Evolutionary conservation across 192 early-diverging fungal species (phyloP), one percentile per base, ranked within the genome.

Genomic region (Powellomyces hirtus): DNA sequence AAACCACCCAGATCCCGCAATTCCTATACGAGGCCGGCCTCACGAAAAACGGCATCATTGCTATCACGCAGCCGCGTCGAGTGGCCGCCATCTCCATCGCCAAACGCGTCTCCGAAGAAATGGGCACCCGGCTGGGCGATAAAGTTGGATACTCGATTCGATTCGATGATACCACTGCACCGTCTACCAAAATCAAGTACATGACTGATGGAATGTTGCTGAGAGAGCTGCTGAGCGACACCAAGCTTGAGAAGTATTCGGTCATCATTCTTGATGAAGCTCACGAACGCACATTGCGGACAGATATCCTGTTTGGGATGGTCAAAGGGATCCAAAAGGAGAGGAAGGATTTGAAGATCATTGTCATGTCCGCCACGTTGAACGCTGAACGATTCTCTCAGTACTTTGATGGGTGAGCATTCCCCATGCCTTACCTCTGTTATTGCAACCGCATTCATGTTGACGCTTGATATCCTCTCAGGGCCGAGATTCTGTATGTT

Each of bases 151-250:
- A 98, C 73, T 91, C 90, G 0, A 92, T 99, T 56, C 88, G 97
- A 59, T 99, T 99, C 72, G 93, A 98, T 44, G 93, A 97, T 70
- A 88, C 79, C n/a, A 92, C 94, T 1, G 89, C 86, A 16, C 70
- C 83, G 14, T 44, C 66, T 30, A 98, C 97, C 0, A 72, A 87
- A 59, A 88, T 99, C 56, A 94, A 94, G 75, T 99, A 92, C 71
- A 85, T 97, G 79, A 99, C 97, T 0, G 97, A 99, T 59, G 97
- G 97, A 61, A 90, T 99, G 88, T 82, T 99, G 51, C 70, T 99
- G 26, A 81, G 95, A 6, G 97, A 99, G 73, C 81, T 97, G 4
- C 76, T 97, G 55, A 82, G 88, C 3, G 95, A 99, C 72, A 81
- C 84, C 18, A 51, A 93, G 56, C 71, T 99, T 8, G 64, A 77